Evolutionary conservation across 2,329 filamentous ascomycete genomes (phyloP).

Genomic region (Trichoderma atroviride): DNA sequence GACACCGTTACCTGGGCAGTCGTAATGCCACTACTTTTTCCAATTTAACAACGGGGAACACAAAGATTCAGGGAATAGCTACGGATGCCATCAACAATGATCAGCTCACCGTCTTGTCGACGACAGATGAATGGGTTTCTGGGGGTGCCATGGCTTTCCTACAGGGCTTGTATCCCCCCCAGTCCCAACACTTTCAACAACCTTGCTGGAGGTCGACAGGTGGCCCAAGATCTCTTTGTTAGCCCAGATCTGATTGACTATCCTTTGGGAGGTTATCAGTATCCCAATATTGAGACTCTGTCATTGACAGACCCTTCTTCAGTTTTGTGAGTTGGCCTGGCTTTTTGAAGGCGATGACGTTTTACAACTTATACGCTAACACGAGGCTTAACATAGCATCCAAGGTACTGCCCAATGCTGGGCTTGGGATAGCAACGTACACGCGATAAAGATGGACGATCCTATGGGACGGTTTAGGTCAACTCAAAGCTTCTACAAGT

Average conservation of each 20-base stretch:
- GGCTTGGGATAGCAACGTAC: slow-evolving; percentile 41
- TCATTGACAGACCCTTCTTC: slow-evolving; percentile 49
- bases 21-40: slow-evolving; percentile 33
- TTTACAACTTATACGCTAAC: not conserved
- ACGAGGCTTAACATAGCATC: slow-evolving; percentile 35
- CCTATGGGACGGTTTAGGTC: slow-evolving; percentile 35
- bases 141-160: slow-evolving; percentile 76
- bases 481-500: slow-evolving; percentile 47
- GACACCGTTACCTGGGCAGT: slow-evolving; percentile 51
- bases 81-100: slow-evolving; percentile 51
- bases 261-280: slow-evolving; percentile 78
- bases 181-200: slow-evolving; percentile 45
- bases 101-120: slow-evolving; percentile 49
- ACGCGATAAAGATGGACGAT: slow-evolving; percentile 32
- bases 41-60: slow-evolving; percentile 32
- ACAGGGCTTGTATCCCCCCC: slow-evolving; percentile 81
- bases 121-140: slow-evolving; percentile 54
- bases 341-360: too few relatives aligned
- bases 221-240: slow-evolving; percentile 46
- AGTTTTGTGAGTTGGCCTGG: slow-evolving; percentile 43
- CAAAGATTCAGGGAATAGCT: slow-evolving; percentile 48
- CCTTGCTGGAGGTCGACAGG: slow-evolving; percentile 38
- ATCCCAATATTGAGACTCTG: slow-evolving; percentile 67
- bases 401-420: slow-evolving; percentile 45
- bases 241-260: slow-evolving; percentile 56